Percentiles rank a stretch among this genome's conserved stretches.
These are phyloP conservation scores for Aurifilum marmelostoma DNA, from an alignment of 2,329 filamentous ascomycete genomes.

Conservation along the genomic window DNA sequence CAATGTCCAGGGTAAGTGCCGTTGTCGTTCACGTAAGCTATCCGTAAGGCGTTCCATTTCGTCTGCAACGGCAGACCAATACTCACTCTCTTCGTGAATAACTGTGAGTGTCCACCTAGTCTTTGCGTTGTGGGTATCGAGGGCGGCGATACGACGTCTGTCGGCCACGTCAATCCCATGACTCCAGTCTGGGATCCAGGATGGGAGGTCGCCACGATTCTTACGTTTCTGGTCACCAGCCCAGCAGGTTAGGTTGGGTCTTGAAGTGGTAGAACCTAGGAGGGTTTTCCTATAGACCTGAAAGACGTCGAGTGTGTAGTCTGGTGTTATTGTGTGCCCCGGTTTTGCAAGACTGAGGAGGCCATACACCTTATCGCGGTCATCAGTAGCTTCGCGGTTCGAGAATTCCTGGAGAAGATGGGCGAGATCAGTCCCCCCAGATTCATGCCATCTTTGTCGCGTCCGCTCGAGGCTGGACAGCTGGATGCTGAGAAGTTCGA, in stretches of 20 bases:
- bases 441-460: constrained; percentile 7
- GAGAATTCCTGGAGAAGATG: constrained; percentile 21
- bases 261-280: background rate
- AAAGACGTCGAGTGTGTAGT: constrained; percentile 8
- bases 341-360: constrained; percentile 16
- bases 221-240: constrained; percentile 21
- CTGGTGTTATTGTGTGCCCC: background rate
- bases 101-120: background rate
- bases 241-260: constrained; percentile 8
- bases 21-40: background rate
- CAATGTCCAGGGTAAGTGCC: background rate
- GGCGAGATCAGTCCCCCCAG: constrained; percentile 1
- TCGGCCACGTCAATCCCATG: constrained; percentile 8
- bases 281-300: background rate
- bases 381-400: constrained; percentile 15
- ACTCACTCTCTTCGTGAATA: background rate
- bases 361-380: constrained; percentile 23
- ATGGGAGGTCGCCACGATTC: constrained; percentile 9
- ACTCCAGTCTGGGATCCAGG: constrained; percentile 24
- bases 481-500: background rate
- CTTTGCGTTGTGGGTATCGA: background rate
- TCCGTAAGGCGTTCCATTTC: background rate
- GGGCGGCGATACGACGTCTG: constrained; percentile 8
- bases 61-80: background rate
- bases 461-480: background rate